Conservation (phyloP, 1,139 yeast genomes). For the Eremothecium cymbalariae region DNA sequence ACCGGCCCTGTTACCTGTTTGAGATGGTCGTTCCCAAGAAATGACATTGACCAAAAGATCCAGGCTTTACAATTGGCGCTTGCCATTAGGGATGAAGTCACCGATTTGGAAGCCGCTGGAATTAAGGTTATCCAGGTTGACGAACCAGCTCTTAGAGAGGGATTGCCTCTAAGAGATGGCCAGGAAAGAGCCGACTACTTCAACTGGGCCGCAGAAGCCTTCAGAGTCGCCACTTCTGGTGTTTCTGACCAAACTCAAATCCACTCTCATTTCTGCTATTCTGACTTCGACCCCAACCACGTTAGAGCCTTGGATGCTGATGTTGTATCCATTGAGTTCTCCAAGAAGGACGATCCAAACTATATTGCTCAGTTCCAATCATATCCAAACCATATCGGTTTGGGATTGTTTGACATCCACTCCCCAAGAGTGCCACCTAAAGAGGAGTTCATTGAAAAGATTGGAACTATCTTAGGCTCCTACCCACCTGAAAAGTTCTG, state of each 20-base stretch:
- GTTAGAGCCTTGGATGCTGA: slow-evolving; percentile 99
- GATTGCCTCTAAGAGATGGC: slow-evolving; percentile 98
- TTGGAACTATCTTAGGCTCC: slow-evolving; percentile 87
- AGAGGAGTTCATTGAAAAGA: slow-evolving; percentile 90
- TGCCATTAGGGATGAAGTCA: slow-evolving; percentile 97
- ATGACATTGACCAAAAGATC: slow-evolving; percentile 86
- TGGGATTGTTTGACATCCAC: slow-evolving; percentile 97
- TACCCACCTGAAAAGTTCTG: slow-evolving; percentile 98
- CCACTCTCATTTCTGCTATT: slow-evolving; percentile 99
- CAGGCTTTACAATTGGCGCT: slow-evolving; percentile 97
- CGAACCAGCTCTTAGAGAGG: slow-evolving; percentile 99
- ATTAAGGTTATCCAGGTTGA: slow-evolving; percentile 97
- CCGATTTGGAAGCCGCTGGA: slow-evolving; percentile 97
- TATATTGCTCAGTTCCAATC: slow-evolving; percentile 95
- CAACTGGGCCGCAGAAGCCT: slow-evolving; percentile 98
- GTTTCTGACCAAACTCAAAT: slow-evolving; percentile 92
- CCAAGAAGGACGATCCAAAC: slow-evolving; percentile 98
- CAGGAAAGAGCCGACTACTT: slow-evolving; percentile 93
- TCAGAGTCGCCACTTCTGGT: slow-evolving; percentile 99
- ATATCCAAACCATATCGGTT: slow-evolving; percentile 99
- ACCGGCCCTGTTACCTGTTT: slow-evolving; percentile 99
- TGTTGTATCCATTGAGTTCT: slow-evolving; percentile 97
- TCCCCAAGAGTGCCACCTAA: slow-evolving; percentile 99
- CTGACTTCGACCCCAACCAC: slow-evolving; percentile 98
- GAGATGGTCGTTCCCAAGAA: slow-evolving; percentile 99